Conservation (phyloP, 768 basidiomycete genomes). For the Termitomyces sp. region DNA sequence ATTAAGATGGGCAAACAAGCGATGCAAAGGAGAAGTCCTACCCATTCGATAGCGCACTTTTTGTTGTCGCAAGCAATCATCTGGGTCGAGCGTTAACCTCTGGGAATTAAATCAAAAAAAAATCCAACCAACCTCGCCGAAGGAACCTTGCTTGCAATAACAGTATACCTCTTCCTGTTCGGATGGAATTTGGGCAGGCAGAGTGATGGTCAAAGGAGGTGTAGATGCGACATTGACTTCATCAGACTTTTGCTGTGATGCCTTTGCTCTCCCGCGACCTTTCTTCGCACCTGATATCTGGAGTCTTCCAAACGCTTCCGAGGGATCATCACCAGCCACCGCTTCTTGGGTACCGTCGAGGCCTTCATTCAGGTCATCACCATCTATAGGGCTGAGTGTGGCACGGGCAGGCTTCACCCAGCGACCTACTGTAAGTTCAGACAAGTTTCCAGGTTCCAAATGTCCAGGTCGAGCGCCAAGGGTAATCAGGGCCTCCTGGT, state of each 20-base stretch:
- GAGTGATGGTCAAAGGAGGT: conserved; percentile 30
- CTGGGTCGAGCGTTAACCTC: conserved; percentile 28
- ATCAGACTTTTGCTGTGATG: conserved; percentile 12
- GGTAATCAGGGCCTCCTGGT: conserved; percentile 38
- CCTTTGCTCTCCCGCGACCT: conserved; percentile 20
- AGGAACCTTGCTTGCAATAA: conserved; percentile 76
- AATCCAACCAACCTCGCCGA: conserved; percentile 59
- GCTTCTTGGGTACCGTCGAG: not conserved
- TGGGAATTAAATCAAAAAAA: conserved; percentile 6
- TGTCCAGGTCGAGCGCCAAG: conserved; percentile 31
- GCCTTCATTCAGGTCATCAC: conserved; percentile 15
- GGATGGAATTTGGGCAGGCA: conserved; percentile 25
- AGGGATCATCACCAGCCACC: not conserved
- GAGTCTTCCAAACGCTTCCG: not conserved
- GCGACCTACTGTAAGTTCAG: conserved; percentile 57
- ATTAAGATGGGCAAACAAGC: not conserved
- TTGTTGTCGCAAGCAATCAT: conserved; percentile 87
- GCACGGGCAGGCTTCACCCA: conserved; percentile 42
- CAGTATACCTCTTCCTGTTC: conserved; percentile 59
- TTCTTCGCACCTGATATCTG: conserved; percentile 7
- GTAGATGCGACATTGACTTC: conserved; percentile 12
- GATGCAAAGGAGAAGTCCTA: conserved; percentile 32
- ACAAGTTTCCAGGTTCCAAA: conserved; percentile 48
- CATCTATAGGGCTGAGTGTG: conserved; percentile 39
- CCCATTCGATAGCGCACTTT: conserved; percentile 80